Evolutionary conservation across 2,329 filamentous ascomycete species (phyloP), one percentile per base, ranked within the genome.

Genomic region (Microsporum canis): DNA sequence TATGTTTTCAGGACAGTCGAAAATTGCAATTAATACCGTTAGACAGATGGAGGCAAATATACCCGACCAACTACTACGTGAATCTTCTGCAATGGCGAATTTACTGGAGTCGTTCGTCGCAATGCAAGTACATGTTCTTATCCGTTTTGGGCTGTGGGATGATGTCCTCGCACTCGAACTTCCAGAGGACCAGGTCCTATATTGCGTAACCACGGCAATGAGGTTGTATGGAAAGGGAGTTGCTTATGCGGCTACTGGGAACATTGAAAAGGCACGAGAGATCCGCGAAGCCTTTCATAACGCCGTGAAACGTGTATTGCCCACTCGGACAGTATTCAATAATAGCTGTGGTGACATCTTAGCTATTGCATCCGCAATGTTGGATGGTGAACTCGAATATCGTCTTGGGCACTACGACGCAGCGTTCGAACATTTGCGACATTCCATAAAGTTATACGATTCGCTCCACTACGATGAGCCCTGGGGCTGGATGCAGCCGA

Each of bases 401-500:
- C 84, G 88, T 1, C 76, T 77, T 2, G 80, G 79, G 0, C 80
- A 86, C 58, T 79, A 80, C 59, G 79, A 83, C 0, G 56, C 69
- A 0, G 87, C 87, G 0, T 89, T 88, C 68, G 67, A 73, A 2
- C 77, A 82, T 58, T 75, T 91, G 2, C 78, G 80, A 1, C 75
- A 75, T 8, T 80, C 86, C 0, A 82, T 88, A 27, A 68, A 73
- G 0, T 77, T 82, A 1, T 85, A 88, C 64, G 86, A 88, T 66
- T 72, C 70, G 0, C 77, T 90, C 33, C 83, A 83, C 0, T 90
- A 88, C 63, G 84, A 86, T 57, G 88, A 91, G 69, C 88, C 88
- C 0, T 89, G 87, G 87, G 85, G 85, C 0, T 90, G 87, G 87
- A 89, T 90, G 86, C 85, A 88, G 68, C 87, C 87, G 0, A 82